Percentiles rank a stretch among this genome's conserved stretches.
phyloP scores from a whole-genome alignment of 352 stramenopile genomes.

The Halophytophthora batemanensis region DNA sequence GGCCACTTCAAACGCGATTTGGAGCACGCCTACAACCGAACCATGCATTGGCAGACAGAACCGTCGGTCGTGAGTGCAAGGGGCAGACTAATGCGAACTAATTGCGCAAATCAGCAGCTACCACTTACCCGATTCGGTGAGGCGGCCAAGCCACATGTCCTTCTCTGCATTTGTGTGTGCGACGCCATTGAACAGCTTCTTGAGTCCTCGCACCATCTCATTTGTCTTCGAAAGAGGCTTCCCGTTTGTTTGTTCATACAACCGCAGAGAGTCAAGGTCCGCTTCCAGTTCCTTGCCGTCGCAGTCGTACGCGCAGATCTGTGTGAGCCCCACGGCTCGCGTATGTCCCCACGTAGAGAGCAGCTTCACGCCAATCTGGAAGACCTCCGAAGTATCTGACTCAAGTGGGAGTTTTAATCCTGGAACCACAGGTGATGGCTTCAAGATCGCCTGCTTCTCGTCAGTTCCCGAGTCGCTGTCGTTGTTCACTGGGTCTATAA shows the following conservation, averaged over 20 bases:
- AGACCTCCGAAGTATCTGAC: background rate
- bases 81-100: too few species aligned
- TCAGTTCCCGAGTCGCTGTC: background rate
- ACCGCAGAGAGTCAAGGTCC: conserved; percentile 34
- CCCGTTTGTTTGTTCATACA: conserved; percentile 51
- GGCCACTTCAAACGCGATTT: conserved; percentile 50
- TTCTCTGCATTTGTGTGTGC: conserved; percentile 61
- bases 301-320: conserved; percentile 63
- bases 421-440: conserved; percentile 19
- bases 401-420: conserved; percentile 20
- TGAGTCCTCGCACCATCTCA: conserved; percentile 65
- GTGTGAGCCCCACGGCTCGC: conserved; percentile 51
- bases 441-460: background rate
- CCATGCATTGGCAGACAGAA: too few species aligned
- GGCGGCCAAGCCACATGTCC: conserved; percentile 74
- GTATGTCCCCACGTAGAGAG: conserved; percentile 70
- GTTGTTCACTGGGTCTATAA: background rate
- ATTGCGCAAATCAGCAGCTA: too few species aligned
- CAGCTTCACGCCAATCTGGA: conserved; percentile 62
- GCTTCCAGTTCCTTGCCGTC: conserved; percentile 57
- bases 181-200: conserved; percentile 54
- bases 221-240: conserved; percentile 50
- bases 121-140: conserved; percentile 46
- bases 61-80: too few species aligned
- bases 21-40: conserved; percentile 40